Percentiles rank a stretch among this genome's conserved stretches.
Evolutionary conservation across 345 rosid genomes (phyloP).

Genomic region (Lenwebbia sp.): DNA sequence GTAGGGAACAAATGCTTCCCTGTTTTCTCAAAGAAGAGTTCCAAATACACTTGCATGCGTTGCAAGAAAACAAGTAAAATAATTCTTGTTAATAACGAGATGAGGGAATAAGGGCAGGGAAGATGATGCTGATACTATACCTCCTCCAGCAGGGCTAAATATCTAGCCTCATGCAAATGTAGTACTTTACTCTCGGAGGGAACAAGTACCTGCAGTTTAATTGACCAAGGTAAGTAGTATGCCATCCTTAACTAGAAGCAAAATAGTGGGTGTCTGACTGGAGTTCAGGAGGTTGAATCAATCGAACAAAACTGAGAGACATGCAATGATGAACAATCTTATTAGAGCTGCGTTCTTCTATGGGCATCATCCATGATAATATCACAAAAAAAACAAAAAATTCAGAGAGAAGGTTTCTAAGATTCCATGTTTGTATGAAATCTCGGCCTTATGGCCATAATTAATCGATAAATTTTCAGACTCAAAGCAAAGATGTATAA

Average conservation of each 20-base stretch:
- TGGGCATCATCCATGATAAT: background rate
- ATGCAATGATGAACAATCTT: background rate
- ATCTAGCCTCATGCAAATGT: slow-evolving; percentile 74
- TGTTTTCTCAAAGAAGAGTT: background rate
- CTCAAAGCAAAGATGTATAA: background rate
- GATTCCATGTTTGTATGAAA: background rate
- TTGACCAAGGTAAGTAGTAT: background rate
- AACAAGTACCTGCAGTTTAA: slow-evolving; percentile 42
- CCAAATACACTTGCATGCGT: background rate
- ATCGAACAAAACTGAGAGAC: background rate
- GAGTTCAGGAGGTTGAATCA: background rate
- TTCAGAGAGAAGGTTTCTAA: background rate
- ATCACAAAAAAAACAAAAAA: background rate
- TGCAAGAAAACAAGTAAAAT: background rate
- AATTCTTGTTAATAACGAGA: background rate
- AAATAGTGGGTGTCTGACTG: background rate
- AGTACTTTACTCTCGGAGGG: slow-evolving; percentile 69
- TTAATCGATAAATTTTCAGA: background rate
- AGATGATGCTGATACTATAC: slow-evolving; percentile 14
- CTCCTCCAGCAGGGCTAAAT: slow-evolving; percentile 67
- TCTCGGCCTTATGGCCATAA: background rate
- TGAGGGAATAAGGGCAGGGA: background rate
- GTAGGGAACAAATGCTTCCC: background rate
- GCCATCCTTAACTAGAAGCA: background rate
- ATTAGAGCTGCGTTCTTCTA: background rate